Evolutionary conservation across 192 early-diverging fungal species (phyloP), one percentile per base, ranked within the genome.

Genomic region (Backusella parvicylindrica): DNA sequence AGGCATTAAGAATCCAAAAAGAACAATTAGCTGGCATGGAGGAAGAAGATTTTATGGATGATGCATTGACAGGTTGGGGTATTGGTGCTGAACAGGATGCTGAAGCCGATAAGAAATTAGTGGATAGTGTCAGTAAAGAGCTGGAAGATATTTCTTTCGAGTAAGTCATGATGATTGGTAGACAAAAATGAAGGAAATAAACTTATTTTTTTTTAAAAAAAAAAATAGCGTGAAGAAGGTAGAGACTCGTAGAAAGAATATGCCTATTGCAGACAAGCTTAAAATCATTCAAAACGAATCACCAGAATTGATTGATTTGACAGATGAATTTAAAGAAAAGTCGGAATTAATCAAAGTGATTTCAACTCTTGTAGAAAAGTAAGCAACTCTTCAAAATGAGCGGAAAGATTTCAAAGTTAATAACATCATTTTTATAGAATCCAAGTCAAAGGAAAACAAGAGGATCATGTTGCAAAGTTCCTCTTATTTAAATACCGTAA

Each of bases 31-130:
- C 91, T 63, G 87, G 83, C 33, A 89, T 97, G 84, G 85, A 90
- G 35, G 97, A 97, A 77, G 92, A 87, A 66, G 97, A 98, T 86
- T 97, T 95, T 76, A 83, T 96, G 16, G 92, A 94, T 53, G 93
- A 91, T 68, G 38, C 71, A 43, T 76, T 90, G 40, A 76, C 85
- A 74, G 84, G 82, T 6, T 86, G 86, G 86, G 83, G 83, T 16
- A 8, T 80, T 36, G 75, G 75, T 21, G 70, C 74, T 28, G 81
- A 82, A 13, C 41, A 74, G 78, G 83, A 88, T 78, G 79, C 79
- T 38, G 85, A 84, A 68, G 81, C 81, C 7, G 84, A 88, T 40
- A 82, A 78, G 56, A 75, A 82, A 3, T 63, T 87, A 28, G 83
- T 87, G 1, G 84, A 85, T 23, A 81, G 78, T 21, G 82, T 88